These are phyloP conservation scores for Westerdykella ornata DNA, from an alignment of 2,329 filamentous ascomycete genomes.

Conservation along the genomic window DNA sequence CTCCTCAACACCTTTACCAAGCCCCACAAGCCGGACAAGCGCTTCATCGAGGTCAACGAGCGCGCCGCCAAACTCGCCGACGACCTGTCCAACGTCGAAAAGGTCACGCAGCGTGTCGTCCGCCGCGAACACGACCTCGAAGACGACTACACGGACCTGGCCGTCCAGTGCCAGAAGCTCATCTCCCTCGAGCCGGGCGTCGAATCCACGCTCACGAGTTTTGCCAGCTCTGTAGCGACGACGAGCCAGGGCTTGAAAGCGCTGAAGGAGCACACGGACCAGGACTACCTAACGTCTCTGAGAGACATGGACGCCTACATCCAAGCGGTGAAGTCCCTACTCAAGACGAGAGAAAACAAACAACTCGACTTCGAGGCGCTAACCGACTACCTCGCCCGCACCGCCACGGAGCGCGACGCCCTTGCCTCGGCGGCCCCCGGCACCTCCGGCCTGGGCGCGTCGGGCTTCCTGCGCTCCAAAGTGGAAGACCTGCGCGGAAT, in stretches of 20 bases:
- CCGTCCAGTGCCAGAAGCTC: constrained; percentile 90
- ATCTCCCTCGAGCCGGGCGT: constrained; percentile 83
- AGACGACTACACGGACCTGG: constrained; percentile 78
- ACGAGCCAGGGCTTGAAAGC: constrained; percentile 68
- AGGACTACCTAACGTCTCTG: constrained; percentile 87
- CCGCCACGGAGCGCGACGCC: constrained; percentile 75
- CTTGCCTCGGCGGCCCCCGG: constrained; percentile 59
- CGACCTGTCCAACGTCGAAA: constrained; percentile 86
- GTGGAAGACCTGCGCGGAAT: constrained; percentile 95
- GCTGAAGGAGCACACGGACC: constrained; percentile 88
- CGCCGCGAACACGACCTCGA: constrained; percentile 84
- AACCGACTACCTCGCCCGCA: constrained; percentile 91
- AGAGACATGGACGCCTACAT: constrained; percentile 96
- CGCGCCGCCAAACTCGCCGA: constrained; percentile 87
- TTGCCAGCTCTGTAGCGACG: constrained; percentile 79
- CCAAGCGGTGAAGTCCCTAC: constrained; percentile 72
- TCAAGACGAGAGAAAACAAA: constrained; percentile 93
- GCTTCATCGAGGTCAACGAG: constrained; percentile 90
- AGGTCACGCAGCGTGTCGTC: constrained; percentile 86
- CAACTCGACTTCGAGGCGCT: constrained; percentile 96
- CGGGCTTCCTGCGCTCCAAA: constrained; percentile 85
- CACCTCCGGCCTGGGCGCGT: constrained; percentile 59
- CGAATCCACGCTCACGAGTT: constrained; percentile 73
- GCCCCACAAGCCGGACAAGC: constrained; percentile 87
- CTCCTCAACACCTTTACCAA: constrained; percentile 98